These are phyloP conservation scores for Backusella liffmaniae DNA, from an alignment of 192 early-diverging fungal species.

Conservation along the genomic window DNA sequence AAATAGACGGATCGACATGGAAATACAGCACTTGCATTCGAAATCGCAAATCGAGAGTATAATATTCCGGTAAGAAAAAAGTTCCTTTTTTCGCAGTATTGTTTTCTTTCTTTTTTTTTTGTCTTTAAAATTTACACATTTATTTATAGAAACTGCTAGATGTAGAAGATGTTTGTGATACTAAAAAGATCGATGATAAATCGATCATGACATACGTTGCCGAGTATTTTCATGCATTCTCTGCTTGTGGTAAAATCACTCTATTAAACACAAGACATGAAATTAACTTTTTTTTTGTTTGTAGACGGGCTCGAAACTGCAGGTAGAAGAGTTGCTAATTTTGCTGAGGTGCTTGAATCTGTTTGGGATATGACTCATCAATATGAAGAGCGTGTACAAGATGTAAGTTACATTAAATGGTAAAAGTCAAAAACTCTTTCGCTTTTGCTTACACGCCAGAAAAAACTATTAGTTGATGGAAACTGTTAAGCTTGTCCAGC, in stretches of 20 bases:
- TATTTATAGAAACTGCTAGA: slow-evolving; percentile 73
- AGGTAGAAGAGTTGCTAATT: slow-evolving; percentile 89
- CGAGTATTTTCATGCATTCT: slow-evolving; percentile 98
- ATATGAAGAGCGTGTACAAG: slow-evolving; percentile 81
- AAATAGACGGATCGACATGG: slow-evolving; percentile 63
- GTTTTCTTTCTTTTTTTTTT: not conserved
- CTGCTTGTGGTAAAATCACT: slow-evolving; percentile 60
- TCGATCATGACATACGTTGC: slow-evolving; percentile 99
- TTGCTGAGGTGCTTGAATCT: slow-evolving; percentile 85
- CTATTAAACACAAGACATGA: not conserved
- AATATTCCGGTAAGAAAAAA: slow-evolving; percentile 69
- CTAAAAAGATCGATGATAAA: slow-evolving; percentile 90
- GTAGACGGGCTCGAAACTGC: slow-evolving; percentile 82
- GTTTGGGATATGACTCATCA: slow-evolving; percentile 94
- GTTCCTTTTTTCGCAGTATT: not conserved
- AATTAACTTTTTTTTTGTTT: not conserved
- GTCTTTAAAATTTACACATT: not conserved
- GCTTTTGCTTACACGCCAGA: no score
- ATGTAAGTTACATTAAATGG: slow-evolving; percentile 30
- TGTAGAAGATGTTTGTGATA: slow-evolving; percentile 95
- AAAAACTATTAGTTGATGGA: slow-evolving; percentile 57
- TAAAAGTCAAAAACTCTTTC: not conserved
- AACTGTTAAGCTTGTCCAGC: slow-evolving; percentile 59
- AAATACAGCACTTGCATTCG: slow-evolving; percentile 92
- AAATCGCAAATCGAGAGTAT: slow-evolving; percentile 87